Conservation (phyloP, 176 grass and related monocot species). For the Thinopyrum elongatum region DNA sequence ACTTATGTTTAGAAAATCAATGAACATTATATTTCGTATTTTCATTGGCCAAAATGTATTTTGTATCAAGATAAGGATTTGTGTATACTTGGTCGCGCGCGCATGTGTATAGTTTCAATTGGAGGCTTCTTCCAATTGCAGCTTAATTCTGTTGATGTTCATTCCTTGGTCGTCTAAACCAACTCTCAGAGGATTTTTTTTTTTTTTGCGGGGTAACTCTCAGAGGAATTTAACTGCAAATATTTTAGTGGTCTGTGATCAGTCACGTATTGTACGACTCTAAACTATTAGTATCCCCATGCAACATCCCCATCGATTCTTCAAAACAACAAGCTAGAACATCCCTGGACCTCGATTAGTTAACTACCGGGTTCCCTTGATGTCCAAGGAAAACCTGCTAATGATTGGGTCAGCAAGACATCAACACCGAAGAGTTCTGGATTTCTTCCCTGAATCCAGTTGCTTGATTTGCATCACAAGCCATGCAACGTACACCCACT, state of each 20-base stretch:
- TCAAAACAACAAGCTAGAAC: slow-evolving; percentile 26
- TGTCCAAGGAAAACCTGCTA: slow-evolving; percentile 31
- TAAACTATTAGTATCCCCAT: slow-evolving; percentile 3
- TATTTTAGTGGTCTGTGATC: not conserved
- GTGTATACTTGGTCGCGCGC: too few species aligned
- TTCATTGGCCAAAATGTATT: too few species aligned
- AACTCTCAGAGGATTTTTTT: not conserved
- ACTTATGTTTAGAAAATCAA: too few species aligned
- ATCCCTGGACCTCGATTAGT: not conserved
- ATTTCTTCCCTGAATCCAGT: slow-evolving; percentile 20
- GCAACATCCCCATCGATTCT: slow-evolving; percentile 49
- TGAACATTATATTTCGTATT: too few species aligned
- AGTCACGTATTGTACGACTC: not conserved
- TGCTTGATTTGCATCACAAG: slow-evolving; percentile 23
- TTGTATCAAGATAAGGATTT: too few species aligned
- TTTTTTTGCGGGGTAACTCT: too few species aligned
- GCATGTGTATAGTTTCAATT: too few species aligned
- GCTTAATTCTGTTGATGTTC: not conserved
- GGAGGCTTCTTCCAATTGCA: not conserved
- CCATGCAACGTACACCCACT: slow-evolving; percentile 17
- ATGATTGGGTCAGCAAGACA: slow-evolving; percentile 50
- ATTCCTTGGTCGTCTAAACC: not conserved
- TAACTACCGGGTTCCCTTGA: not conserved
- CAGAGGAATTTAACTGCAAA: not conserved
- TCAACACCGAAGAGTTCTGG: not conserved